These are phyloP conservation scores for Cucurbita pepo DNA, from an alignment of 306 rosid genomes.

Conservation along the genomic window DNA sequence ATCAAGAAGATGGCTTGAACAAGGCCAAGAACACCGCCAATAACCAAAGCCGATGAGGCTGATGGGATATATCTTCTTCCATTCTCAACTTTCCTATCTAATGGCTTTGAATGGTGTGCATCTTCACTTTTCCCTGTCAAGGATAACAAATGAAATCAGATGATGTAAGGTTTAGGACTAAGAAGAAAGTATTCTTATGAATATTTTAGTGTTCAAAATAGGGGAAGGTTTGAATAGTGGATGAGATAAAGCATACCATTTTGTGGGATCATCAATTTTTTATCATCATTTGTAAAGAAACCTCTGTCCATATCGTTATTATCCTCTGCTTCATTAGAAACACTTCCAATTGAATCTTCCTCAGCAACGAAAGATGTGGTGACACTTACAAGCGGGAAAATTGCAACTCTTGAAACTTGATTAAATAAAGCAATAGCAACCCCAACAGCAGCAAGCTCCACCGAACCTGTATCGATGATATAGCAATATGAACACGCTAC, in stretches of 20 bases:
- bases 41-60: constrained; percentile 77
- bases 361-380: constrained; percentile 96
- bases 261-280: constrained; percentile 34
- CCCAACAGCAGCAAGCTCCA: constrained; percentile 97
- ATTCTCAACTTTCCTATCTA: constrained; percentile 11
- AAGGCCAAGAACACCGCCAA: constrained; percentile 72
- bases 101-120: constrained; percentile 19
- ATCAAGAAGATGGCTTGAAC: constrained; percentile 68
- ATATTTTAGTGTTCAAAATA: neutral
- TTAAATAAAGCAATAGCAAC: constrained; percentile 91
- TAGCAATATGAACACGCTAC: neutral
- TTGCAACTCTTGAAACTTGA: constrained; percentile 79
- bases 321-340: constrained; percentile 20
- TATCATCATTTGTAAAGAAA: constrained; percentile 25
- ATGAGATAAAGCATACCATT: constrained; percentile 24
- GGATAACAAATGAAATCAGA: constrained; percentile 3
- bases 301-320: constrained; percentile 26
- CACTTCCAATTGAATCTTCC: constrained; percentile 50
- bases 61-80: constrained; percentile 68
- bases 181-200: neutral
- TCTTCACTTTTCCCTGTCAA: constrained; percentile 21
- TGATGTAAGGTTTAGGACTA: neutral
- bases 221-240: neutral
- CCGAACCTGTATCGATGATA: constrained; percentile 36
- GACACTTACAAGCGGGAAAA: constrained; percentile 86